phyloP scores from a whole-genome alignment of 2,329 filamentous ascomycete genomes.

The Ceratocystis cubensis region DNA sequence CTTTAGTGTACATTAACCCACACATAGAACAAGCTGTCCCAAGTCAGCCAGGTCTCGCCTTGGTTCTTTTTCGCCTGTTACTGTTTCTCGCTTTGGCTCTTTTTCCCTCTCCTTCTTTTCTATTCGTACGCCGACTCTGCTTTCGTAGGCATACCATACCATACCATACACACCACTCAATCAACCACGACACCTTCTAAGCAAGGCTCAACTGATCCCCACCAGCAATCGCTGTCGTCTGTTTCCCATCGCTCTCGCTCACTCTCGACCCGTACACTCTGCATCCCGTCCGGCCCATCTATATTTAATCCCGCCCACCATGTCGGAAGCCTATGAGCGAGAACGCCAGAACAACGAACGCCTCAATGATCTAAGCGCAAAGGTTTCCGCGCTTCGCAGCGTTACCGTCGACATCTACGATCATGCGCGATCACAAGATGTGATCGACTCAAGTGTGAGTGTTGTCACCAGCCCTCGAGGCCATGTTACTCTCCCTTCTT shows the following conservation, averaged over 20 bases:
- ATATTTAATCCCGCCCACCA: constrained; percentile 27
- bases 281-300: background rate
- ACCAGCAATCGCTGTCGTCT: background rate
- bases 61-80: background rate
- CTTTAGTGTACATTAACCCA: background rate
- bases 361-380: constrained; percentile 77
- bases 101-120: background rate
- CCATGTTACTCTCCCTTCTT: background rate
- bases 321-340: constrained; percentile 68
- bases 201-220: no score
- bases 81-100: background rate
- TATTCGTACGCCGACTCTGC: no score
- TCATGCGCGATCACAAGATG: constrained; percentile 74
- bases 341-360: constrained; percentile 90
- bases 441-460: constrained; percentile 74
- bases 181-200: background rate
- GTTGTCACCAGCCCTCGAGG: no score
- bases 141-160: no score
- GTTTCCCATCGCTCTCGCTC: background rate
- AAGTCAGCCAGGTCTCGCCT: background rate
- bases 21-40: constrained; percentile 5
- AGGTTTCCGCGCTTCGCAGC: constrained; percentile 81
- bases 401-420: constrained; percentile 98
- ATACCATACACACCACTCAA: no score
- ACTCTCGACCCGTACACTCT: background rate